A percentile compares a stretch with the other conserved stretches of the same genome.
Conservation (phyloP, 1,284 basidiomycete species). For the Athelia sp. region DNA sequence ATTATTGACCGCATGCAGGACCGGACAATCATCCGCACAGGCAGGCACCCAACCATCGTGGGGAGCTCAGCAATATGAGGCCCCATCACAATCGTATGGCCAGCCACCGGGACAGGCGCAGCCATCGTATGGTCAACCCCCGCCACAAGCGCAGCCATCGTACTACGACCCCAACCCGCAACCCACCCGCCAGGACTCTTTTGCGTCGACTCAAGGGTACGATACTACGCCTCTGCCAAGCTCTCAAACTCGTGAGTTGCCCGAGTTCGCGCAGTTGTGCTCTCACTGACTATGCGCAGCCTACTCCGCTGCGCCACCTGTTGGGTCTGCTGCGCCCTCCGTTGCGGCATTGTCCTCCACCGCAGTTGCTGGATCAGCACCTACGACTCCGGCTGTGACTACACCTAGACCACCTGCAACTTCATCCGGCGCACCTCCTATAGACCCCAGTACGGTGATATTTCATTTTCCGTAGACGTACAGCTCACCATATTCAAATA, state of each 20-base stretch:
- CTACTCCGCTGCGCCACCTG: neutral
- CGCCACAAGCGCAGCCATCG: slow-evolving; percentile 19
- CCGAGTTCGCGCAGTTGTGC: neutral
- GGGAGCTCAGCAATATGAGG: neutral
- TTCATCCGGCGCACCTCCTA: slow-evolving; percentile 20
- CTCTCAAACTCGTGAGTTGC: neutral
- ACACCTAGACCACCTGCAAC: slow-evolving; percentile 18
- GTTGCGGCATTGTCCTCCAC: neutral
- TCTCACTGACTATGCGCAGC: neutral
- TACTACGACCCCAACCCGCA: slow-evolving; percentile 35
- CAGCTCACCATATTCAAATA: neutral
- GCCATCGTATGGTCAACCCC: slow-evolving; percentile 7
- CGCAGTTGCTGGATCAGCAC: neutral
- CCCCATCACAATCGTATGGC: neutral
- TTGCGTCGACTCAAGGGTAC: neutral
- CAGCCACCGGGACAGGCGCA: neutral
- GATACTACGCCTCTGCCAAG: slow-evolving; percentile 2
- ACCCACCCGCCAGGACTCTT: slow-evolving; percentile 4
- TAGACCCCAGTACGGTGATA: slow-evolving; percentile 24
- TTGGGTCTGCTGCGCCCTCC: neutral
- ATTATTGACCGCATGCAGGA: slow-evolving; percentile 6
- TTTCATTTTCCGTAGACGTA: slow-evolving; percentile 2
- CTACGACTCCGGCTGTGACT: slow-evolving; percentile 6
- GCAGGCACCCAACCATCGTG: slow-evolving; percentile 10
- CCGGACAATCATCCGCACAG: slow-evolving; percentile 2